Base-by-base conservation (phyloP, 176 grass and related monocot genomes). In the barley (Hordeum vulgare) region DNA sequence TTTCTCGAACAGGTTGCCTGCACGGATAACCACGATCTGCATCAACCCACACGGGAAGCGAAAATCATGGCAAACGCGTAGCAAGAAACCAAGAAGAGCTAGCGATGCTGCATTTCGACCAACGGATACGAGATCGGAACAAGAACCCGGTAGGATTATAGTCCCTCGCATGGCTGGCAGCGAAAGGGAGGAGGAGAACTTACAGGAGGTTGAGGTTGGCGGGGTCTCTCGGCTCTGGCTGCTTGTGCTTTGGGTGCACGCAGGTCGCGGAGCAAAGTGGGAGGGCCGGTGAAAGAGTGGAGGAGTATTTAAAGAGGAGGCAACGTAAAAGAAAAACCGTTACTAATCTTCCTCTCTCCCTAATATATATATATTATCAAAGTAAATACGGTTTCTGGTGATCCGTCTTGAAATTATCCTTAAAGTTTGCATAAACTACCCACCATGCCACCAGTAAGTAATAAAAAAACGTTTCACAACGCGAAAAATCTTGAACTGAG, bases 1-100 rank as follows among this genome's bases (percentile, higher is more conserved):
- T 58, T 57, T 61, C 12, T 66, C 58, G 59, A 79, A 71, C 64
- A n/a, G 64, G 53, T 71, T 26, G 6, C 83, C 83, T 71, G 84
- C 76, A 71, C 9, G 12, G 25, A 61, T 6, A 79, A 15, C 51
- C 15, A 29, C 5, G 21, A 44, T 0, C 14, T 10, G 23, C 24
- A 7, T 67, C 76, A 72, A 71, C 54, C 23, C 49, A 26, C 24
- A 3, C 20, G 17, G 53, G 8, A 15, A 34, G 18, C 27, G 35
- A 41, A 41, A 78, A 40, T 40, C 13, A 27, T 77, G 26, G 44
- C 26, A 28, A 74, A 23, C 45, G 45, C 33, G 65, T 33, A 37
- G 9, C 44, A 26, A 76, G 42, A 54, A 79, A 79, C 36, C 39
- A 79, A 85, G 54, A 57, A 77, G 39, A 71, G 21, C 33, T 18